These are phyloP conservation scores for Microsporum ferrugineum DNA, from an alignment of 2,329 filamentous ascomycete genomes.

Conservation along the genomic window DNA sequence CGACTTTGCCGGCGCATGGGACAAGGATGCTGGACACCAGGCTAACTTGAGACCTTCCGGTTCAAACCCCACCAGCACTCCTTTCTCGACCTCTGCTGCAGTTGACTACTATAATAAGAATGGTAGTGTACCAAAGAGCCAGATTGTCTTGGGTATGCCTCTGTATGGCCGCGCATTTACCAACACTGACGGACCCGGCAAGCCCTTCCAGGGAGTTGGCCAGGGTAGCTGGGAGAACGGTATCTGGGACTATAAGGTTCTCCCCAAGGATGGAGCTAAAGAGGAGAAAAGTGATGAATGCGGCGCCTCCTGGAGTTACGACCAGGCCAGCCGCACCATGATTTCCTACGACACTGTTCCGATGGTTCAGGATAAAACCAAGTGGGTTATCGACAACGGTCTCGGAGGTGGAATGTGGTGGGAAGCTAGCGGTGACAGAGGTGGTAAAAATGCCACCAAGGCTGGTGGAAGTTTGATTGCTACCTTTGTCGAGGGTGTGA, in stretches of 20 bases:
- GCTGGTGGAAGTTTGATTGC: conserved; percentile 53
- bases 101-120: conserved; percentile 56
- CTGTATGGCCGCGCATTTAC: conserved; percentile 84
- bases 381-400: conserved; percentile 53
- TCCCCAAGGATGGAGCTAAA: conserved; percentile 57
- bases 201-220: conserved; percentile 60
- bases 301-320: conserved; percentile 67
- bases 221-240: conserved; percentile 75
- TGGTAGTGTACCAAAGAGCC: conserved; percentile 50
- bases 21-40: conserved; percentile 60
- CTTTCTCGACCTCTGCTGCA: conserved; percentile 63
- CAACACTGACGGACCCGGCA: conserved; percentile 64
- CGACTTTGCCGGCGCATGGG: conserved; percentile 78
- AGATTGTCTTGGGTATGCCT: conserved; percentile 88
- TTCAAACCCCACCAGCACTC: conserved; percentile 54
- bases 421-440: conserved; percentile 73
- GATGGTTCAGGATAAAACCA: conserved; percentile 57
- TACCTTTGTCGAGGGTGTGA: conserved; percentile 34
- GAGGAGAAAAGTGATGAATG: conserved; percentile 48
- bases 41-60: conserved; percentile 59
- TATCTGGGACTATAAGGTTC: conserved; percentile 77
- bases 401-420: conserved; percentile 95
- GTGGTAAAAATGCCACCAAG: conserved; percentile 32
- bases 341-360: conserved; percentile 57
- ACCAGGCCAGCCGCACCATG: conserved; percentile 51